phyloP scores from a whole-genome alignment of 768 basidiomycete genomes.

The Suillus ampliporus region DNA sequence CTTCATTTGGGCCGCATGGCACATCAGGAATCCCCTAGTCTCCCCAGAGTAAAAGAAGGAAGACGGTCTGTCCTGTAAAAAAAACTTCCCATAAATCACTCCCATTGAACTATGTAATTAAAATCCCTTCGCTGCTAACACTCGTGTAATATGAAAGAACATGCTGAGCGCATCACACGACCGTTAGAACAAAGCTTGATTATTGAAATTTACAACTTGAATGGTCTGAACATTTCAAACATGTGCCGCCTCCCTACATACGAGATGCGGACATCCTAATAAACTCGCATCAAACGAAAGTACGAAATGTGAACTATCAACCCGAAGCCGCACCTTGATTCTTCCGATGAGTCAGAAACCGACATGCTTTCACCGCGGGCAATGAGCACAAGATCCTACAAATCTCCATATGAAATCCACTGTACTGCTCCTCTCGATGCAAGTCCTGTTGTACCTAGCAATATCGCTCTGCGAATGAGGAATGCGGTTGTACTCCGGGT shows the following conservation, averaged over 20 bases:
- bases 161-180: too few relatives aligned
- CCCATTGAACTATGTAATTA: too few relatives aligned
- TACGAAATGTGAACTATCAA: not conserved
- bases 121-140: too few relatives aligned
- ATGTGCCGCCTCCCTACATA: not conserved
- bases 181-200: not conserved
- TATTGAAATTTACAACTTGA: not conserved
- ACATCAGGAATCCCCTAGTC: too few relatives aligned
- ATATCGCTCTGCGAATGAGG: not conserved
- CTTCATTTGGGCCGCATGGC: conserved; percentile 5
- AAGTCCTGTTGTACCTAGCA: not conserved
- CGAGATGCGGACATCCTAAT: not conserved
- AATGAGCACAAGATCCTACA: not conserved
- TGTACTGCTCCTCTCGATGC: not conserved
- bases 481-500: not conserved
- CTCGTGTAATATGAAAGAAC: too few relatives aligned
- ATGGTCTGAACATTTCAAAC: not conserved
- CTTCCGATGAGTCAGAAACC: not conserved
- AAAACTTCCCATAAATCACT: too few relatives aligned
- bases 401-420: not conserved
- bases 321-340: not conserved
- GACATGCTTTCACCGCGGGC: not conserved
- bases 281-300: too few relatives aligned
- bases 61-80: too few relatives aligned
- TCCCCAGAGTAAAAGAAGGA: too few relatives aligned